Evolutionary conservation across 2,329 filamentous ascomycete species (phyloP), one percentile per base, ranked within the genome.

Genomic region (Cladosporium colombiae): DNA sequence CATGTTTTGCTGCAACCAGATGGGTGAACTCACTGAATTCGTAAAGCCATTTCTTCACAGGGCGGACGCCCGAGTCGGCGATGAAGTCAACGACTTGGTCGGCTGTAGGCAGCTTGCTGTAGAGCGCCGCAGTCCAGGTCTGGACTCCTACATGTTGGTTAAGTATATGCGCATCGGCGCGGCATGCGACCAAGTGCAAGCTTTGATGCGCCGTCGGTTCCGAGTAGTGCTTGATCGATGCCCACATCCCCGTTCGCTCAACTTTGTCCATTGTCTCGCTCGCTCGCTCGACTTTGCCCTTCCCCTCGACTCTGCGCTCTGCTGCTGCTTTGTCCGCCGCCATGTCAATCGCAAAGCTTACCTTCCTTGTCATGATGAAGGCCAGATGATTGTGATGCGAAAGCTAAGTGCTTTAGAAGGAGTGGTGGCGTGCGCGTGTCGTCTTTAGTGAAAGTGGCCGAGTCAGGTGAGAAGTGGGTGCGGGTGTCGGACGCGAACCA

Each of bases 131-230:
- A 10, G 21, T 27, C 49, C 46, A 53, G 14, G 14, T 14, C 31
- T 7, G 25, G 16, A 25, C 25, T n/a, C 7, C 44, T 18, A 40
- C 57, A 10, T 60, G 25, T n/a, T 49, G 10, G n/a, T 33, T 18
- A 18, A n/a, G 25, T 23, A 13, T 3, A 10, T 44, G 25, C 23
- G 37, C 23, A n/a, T 46, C 23, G 31, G 23, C 37, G 25, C 27
- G n/a, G 5, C 29, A 44, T 16, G 44, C 40, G 29, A 62, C 25
- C 6, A 27, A 25, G 16, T 62, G 40, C 27, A 62, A 31, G 59
- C 59, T 62, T 40, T 62, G 29, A 6, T 52, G 46, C 44, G 59
- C 59, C 59, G 59, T 35, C 23, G 46, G 40, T 2, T 46, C 25
- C 1, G 21, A 18, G 13, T 40, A 23, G 16, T 29, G 33, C 37